phyloP scores from a whole-genome alignment of 768 basidiomycete species.

The Suillus tomentosus region DNA sequence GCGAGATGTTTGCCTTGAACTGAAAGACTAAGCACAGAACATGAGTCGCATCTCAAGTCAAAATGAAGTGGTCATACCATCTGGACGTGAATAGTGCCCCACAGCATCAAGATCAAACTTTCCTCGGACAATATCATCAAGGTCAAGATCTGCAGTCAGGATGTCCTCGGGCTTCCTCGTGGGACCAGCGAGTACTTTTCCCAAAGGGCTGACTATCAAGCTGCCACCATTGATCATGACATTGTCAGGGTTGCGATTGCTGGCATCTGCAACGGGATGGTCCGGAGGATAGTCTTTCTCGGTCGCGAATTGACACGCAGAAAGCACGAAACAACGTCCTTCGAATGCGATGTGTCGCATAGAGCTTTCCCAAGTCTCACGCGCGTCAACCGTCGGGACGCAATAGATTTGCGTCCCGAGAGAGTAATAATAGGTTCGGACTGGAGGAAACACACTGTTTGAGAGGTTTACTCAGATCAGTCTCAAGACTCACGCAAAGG shows the following conservation, averaged over 20 bases:
- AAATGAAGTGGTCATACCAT: conserved; percentile 41
- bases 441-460: conserved; percentile 28
- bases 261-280: conserved; percentile 44
- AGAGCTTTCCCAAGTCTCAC: conserved; percentile 55
- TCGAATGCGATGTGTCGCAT: conserved; percentile 69
- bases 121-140: conserved; percentile 55
- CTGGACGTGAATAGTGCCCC: conserved; percentile 63
- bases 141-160: conserved; percentile 57
- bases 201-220: conserved; percentile 60
- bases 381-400: conserved; percentile 65
- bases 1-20: conserved; percentile 18
- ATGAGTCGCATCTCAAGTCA: conserved; percentile 9
- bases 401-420: conserved; percentile 62
- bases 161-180: conserved; percentile 53
- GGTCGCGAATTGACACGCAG: conserved; percentile 60
- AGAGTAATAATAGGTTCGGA: conserved; percentile 61
- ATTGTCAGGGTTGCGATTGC: conserved; percentile 44
- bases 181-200: conserved; percentile 61
- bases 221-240: conserved; percentile 65
- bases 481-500: conserved; percentile 49
- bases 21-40: conserved; percentile 28
- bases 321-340: conserved; percentile 69
- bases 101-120: conserved; percentile 65
- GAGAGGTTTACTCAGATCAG: neutral
- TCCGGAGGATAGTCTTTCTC: conserved; percentile 54